Evolutionary conservation across 75 land plant genomes (phyloP).

Genomic region (Selaginella moellendorffii): DNA sequence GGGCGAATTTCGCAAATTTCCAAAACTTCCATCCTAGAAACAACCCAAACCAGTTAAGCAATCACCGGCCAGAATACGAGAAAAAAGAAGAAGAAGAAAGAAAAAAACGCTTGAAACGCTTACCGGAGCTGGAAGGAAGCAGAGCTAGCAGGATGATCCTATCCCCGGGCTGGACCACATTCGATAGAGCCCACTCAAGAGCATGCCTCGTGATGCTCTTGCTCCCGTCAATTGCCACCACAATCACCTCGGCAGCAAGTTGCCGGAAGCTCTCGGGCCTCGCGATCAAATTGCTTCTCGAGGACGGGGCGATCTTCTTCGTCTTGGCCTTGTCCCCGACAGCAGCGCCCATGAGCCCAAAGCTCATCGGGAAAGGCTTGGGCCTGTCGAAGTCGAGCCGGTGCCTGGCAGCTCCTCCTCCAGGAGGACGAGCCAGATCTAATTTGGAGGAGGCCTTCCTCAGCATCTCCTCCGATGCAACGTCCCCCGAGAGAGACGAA

Average conservation of each 20-base stretch:
- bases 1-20: background rate
- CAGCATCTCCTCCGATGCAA: no score
- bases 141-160: constrained; percentile 38
- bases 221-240: constrained; percentile 59
- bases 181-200: constrained; percentile 51
- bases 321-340: background rate
- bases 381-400: background rate
- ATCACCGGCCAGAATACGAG: no score
- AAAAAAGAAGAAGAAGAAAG: no score
- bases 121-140: constrained; percentile 16
- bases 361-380: background rate
- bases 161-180: constrained; percentile 50
- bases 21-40: background rate
- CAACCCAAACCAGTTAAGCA: background rate
- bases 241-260: background rate
- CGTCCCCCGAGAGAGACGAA: no score
- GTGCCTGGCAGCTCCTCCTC: background rate
- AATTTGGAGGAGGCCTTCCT: no score
- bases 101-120: background rate
- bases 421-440: no score
- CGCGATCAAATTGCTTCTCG: no score
- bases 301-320: background rate
- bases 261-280: background rate
- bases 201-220: constrained; percentile 47
- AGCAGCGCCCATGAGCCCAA: background rate